These are phyloP conservation scores for Agrocybe pediades DNA, from an alignment of 768 basidiomycete species.

Conservation along the genomic window DNA sequence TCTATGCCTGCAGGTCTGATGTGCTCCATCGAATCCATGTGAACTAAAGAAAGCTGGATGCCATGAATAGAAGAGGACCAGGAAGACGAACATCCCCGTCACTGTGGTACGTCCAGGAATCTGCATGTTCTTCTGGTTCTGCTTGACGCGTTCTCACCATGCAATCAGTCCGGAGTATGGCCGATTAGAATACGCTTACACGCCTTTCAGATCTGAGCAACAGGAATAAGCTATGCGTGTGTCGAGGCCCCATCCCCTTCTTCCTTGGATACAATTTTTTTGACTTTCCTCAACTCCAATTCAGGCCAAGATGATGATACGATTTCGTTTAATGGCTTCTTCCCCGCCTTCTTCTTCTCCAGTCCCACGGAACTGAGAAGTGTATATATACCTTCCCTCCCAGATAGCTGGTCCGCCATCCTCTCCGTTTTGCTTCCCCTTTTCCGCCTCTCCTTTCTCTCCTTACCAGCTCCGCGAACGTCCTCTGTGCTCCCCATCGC, in stretches of 20 bases:
- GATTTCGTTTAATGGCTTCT: not conserved
- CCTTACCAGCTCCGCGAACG: not conserved
- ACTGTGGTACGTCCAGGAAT: not conserved
- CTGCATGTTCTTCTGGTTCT: not conserved
- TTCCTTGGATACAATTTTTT: conserved; percentile 8
- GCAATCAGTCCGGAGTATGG: not conserved
- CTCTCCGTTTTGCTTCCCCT: conserved; percentile 4
- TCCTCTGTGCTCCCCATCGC: no score
- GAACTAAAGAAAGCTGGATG: not conserved
- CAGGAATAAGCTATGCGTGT: not conserved
- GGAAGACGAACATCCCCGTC: not conserved
- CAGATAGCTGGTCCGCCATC: no score
- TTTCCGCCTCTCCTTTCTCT: not conserved
- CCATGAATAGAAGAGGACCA: not conserved
- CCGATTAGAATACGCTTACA: not conserved
- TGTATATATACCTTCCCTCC: conserved; percentile 17
- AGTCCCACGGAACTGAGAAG: conserved; percentile 12
- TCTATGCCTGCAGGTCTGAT: not conserved
- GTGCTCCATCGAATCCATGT: not conserved
- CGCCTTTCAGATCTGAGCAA: conserved; percentile 1
- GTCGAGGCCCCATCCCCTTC: not conserved
- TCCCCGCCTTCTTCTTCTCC: conserved; percentile 1
- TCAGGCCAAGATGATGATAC: conserved; percentile 4
- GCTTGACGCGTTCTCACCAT: conserved; percentile 3
- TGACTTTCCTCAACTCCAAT: not conserved